Evolutionary conservation across 2,329 filamentous ascomycete genomes (phyloP).

Genomic region (Ceratocystis ficicola): DNA sequence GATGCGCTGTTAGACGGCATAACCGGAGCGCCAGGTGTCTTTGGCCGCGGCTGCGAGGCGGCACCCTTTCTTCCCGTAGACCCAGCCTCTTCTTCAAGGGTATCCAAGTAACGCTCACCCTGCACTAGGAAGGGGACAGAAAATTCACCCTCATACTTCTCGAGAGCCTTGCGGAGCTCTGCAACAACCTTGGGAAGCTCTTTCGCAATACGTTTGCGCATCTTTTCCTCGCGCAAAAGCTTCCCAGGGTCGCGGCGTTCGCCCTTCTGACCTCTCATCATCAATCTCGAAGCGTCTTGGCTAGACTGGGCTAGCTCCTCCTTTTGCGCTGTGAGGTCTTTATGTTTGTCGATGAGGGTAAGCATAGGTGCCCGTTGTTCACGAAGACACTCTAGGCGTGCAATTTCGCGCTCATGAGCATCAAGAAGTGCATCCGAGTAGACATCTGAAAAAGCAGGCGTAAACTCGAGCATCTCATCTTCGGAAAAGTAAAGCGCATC

Average conservation of each 20-base stretch:
- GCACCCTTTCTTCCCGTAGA: constrained; percentile 34
- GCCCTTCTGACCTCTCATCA: constrained; percentile 83
- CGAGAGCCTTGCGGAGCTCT: constrained; percentile 71
- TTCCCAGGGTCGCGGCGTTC: constrained; percentile 92
- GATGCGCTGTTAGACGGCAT: constrained; percentile 56
- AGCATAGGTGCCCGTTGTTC: constrained; percentile 81
- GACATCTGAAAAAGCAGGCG: constrained; percentile 90
- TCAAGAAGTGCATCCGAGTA: constrained; percentile 92
- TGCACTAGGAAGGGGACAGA: constrained; percentile 87
- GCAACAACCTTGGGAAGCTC: constrained; percentile 83
- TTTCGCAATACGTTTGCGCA: constrained; percentile 93
- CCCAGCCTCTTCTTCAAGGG: constrained; percentile 53
- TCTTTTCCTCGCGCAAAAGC: constrained; percentile 90
- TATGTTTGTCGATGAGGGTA: constrained; percentile 70
- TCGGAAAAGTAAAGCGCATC: constrained; percentile 88
- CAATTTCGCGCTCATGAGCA: constrained; percentile 85
- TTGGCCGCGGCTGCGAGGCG: constrained; percentile 39
- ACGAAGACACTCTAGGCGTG: constrained; percentile 63
- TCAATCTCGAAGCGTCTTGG: constrained; percentile 85
- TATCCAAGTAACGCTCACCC: constrained; percentile 80
- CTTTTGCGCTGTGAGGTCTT: constrained; percentile 68
- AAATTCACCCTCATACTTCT: constrained; percentile 86
- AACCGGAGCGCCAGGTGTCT: constrained; percentile 39
- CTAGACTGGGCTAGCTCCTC: constrained; percentile 81
- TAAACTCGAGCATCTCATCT: constrained; percentile 97